Conservation (phyloP, 2,329 filamentous ascomycete species). For the Claviceps citrina region DNA sequence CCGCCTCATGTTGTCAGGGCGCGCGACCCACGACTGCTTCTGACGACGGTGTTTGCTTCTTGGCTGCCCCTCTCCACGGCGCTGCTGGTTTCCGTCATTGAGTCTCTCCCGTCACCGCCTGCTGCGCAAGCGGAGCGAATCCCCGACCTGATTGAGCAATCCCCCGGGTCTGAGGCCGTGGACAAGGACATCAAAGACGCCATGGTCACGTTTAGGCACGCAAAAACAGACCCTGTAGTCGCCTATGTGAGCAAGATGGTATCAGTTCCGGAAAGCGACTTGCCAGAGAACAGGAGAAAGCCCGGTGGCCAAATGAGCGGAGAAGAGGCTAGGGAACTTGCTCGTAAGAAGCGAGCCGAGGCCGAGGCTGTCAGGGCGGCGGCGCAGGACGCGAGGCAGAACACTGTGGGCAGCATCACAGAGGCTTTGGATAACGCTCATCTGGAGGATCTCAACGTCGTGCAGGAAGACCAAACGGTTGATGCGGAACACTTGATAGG, state of each 20-base stretch:
- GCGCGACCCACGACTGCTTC: constrained; percentile 64
- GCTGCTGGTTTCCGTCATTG: constrained; percentile 81
- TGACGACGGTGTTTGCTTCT: constrained; percentile 72
- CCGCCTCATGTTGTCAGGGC: constrained; percentile 73
- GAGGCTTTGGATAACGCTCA: constrained; percentile 45
- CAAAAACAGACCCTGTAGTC: constrained; percentile 60
- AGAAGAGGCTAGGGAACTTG: constrained; percentile 80
- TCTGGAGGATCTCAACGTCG: constrained; percentile 34
- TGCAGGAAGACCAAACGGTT: constrained; percentile 39
- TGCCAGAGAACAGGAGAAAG: constrained; percentile 66
- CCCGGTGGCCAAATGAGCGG: constrained; percentile 58
- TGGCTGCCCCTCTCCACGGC: constrained; percentile 93
- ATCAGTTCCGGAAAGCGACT: constrained; percentile 79
- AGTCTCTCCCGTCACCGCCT: constrained; percentile 75
- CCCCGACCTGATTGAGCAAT: constrained; percentile 61
- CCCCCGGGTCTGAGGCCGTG: constrained; percentile 61
- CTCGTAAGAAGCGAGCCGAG: constrained; percentile 75
- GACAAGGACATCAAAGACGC: constrained; percentile 57
- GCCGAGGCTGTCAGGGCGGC: constrained; percentile 75
- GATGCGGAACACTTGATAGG: constrained; percentile 84
- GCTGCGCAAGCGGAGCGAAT: constrained; percentile 66
- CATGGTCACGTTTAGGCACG: constrained; percentile 64
- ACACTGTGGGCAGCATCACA: constrained; percentile 40
- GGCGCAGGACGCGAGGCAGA: constrained; percentile 32
- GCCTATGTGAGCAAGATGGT: constrained; percentile 99